Conservation (phyloP, 2,329 filamentous ascomycete species). For the Teratosphaeriaceae sp. region DNA sequence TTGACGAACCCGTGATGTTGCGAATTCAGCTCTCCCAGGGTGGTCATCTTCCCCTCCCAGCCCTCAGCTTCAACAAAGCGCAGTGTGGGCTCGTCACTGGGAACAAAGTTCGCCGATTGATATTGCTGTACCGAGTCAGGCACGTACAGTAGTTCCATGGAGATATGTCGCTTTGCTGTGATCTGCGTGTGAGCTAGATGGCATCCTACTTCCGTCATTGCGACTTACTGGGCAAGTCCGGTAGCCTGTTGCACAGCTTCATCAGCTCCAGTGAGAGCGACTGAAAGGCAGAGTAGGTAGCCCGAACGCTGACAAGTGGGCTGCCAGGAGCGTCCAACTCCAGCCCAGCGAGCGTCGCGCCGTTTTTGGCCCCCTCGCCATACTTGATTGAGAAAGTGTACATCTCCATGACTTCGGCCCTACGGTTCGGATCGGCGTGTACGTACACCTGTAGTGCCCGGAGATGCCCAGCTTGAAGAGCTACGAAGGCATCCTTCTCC, state of each 20-base stretch:
- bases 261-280: constrained; percentile 37
- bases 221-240: constrained; percentile 36
- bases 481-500: constrained; percentile 45
- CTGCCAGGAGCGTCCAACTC: constrained; percentile 26
- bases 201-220: neutral
- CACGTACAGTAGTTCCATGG: constrained; percentile 40
- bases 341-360: constrained; percentile 15
- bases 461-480: constrained; percentile 37
- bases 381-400: constrained; percentile 47
- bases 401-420: constrained; percentile 37
- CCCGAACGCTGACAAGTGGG: constrained; percentile 31
- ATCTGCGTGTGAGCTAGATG: neutral
- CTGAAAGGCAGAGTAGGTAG: constrained; percentile 37
- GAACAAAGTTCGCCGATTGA: constrained; percentile 36
- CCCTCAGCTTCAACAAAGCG: constrained; percentile 32
- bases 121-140: constrained; percentile 34
- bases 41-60: constrained; percentile 32
- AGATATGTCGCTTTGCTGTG: constrained; percentile 34
- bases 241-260: constrained; percentile 32
- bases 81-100: constrained; percentile 24
- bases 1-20: constrained; percentile 34
- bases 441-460: constrained; percentile 43
- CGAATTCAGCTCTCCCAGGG: constrained; percentile 28
- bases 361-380: constrained; percentile 8
- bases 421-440: constrained; percentile 31